Evolutionary conservation across 768 basidiomycete species (phyloP), one percentile per base, ranked within the genome.

Genomic region (Tylopilus rubrobrunneus): DNA sequence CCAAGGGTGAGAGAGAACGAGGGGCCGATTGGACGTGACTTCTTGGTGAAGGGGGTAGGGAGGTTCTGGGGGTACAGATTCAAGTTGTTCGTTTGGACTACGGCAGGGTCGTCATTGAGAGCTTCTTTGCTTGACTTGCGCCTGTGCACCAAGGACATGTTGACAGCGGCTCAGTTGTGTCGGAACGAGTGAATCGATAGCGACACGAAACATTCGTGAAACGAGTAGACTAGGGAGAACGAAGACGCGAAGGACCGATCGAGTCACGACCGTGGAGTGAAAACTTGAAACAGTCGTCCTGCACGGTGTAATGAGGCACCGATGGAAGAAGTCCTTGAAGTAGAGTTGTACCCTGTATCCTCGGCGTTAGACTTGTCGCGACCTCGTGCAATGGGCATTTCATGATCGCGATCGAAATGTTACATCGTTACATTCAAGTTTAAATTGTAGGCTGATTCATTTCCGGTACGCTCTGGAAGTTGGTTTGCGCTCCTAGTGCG

Each of bases 111-210:
- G n/a, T 74, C 72, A 47, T 69, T 68, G 8, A 33, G 48, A 51
- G 71, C 68, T 51, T 75, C 76, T 54, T 67, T 71, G 62, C 79
- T 80, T 5, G 76, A 73, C 63, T 76, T 78, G 53, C 77, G 71
- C 57, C 72, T 63, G 61, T 80, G 79, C 43, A 74, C 58, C 17
- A 54, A 15, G 39, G 59, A 53, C 1, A 19, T 19, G 19, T 21
- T 37, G 48, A 33, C 23, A 17, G 28, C 45, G 19, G 19, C 19
- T 19, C 48, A 29, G 27, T 36, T 48, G 43, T n/a, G 44, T 45
- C 29, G 49, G 45, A 44, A 31, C 29, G 21, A 46, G 36, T 23
- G 40, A 14, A 41, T 23, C 11, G 17, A 19, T 19, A 25, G 42
- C 45, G 51, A 50, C 44, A 49, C 27, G 11, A 19, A 31, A 2